Base-by-base conservation (phyloP, 2,329 filamentous ascomycete species). In the Penicillium sp. region DNA sequence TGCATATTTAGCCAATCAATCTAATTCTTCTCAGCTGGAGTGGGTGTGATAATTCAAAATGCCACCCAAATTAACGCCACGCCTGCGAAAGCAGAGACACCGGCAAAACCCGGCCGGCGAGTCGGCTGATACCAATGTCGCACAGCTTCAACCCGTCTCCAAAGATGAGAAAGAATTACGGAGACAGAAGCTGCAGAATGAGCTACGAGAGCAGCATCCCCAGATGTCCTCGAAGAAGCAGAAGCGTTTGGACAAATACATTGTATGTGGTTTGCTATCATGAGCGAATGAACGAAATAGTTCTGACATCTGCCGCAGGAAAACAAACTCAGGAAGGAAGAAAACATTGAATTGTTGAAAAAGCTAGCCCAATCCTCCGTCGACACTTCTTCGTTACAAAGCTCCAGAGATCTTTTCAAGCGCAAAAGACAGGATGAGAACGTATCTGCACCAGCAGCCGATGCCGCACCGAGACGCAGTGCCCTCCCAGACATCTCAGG, bases 311-410 rank as follows among this genome's bases (percentile, higher is more conserved):
- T 18, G 16, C 39, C 39, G 29, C 64, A 83, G 81, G 92, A 97
- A 66, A 94, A 83, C 55, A 99, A 99, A 80, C 79, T 99, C 42
- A 89, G 87, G 72, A 97, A 96, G 72, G 94, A 99, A 69, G 93
- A 97, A 72, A 96, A 90, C 66, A 80, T 90, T 27, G 88, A 86
- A 53, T 78, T 99, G 29, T 80, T 97, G 64, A 89, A 89, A 68
- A 92, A 94, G 70, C 81, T 99, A 26, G 89, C 90, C 16, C 81
- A 84, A 57, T 81, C 84, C 51, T 91, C 88, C 67, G 83, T 94
- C 61, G 92, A 97, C 69, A 96, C 90, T 1, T 90, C 83, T 58
- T 77, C 91, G 18, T 87, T 96, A 57, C 81, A 85, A 54, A 96
- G 91, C 70, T 89, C 88, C 48, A 89, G 84, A 61, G 84, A 85